Evolutionary conservation across 805 yeast genomes (phyloP), one percentile per base, ranked within the genome.

Genomic region (Hanseniaspora meyeri): DNA sequence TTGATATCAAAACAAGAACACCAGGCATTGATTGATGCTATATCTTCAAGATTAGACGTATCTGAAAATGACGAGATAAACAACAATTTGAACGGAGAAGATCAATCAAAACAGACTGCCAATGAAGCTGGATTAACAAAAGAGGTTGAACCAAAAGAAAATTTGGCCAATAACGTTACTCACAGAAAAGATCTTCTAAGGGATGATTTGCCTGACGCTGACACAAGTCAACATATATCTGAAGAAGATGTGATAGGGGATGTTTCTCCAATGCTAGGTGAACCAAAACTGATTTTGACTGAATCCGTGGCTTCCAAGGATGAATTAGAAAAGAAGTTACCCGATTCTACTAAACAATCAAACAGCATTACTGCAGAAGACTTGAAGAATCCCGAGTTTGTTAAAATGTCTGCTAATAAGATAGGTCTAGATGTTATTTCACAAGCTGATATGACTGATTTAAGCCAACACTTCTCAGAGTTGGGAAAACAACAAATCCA

Each of bases 381-480:
- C 10, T 50, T 50, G 27, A 20, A 42, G n/a, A 12, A 45, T 17
- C 50, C 55, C n/a, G 38, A 16, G 9, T 51, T 51, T 48, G 19
- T 54, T 11, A 48, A 54, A 17, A 1, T 10, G 6, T 11, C 29
- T 9, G 57, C 57, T 11, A 29, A 48, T 11, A 42, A 47, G 32
- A 39, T 47, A 5, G 57, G 57, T 1, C 31, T 54, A 4, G 38
- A 24, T 40, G 43, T 54, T 2, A 40, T 54, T 12, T 34, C 51
- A 16, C 16, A 9, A 40, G 43, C 32, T 40, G 57, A 54, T 10
- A 4, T 36, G 55, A 10, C 55, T 49, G 9, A 65, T 61, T 54
- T 70, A 71, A 6, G 59, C 65, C 19, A 62, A 62, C 19, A 60
- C 66, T 51, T 58, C 70, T 20, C 64, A 65, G 17, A 56, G 55